phyloP scores from a whole-genome alignment of 1,284 basidiomycete species.

The Irpex sp. region DNA sequence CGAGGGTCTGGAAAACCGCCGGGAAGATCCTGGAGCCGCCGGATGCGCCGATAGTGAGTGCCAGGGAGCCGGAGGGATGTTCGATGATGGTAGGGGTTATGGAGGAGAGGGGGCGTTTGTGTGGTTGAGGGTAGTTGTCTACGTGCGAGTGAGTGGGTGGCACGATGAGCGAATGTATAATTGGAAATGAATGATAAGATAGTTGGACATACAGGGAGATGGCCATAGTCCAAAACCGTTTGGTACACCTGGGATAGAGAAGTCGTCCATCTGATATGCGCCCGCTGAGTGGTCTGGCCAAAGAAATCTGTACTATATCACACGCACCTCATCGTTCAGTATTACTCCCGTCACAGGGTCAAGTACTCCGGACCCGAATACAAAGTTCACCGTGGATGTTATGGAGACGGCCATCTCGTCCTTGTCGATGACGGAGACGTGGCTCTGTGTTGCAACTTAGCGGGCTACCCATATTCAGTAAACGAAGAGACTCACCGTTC shows the following conservation, averaged over 20 bases:
- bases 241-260: conserved; percentile 75
- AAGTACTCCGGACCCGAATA: conserved; percentile 87
- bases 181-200: background rate
- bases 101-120: conserved; percentile 87
- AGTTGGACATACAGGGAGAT: conserved; percentile 64
- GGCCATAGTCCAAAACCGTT: conserved; percentile 85
- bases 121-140: conserved; percentile 86
- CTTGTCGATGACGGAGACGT: conserved; percentile 77
- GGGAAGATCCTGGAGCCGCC: conserved; percentile 88
- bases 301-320: no score
- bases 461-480: conserved; percentile 1
- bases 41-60: conserved; percentile 76
- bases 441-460: conserved; percentile 49
- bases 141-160: background rate
- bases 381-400: conserved; percentile 83
- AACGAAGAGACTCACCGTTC: conserved; percentile 58
- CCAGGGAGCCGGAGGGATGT: conserved; percentile 65
- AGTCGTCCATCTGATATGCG: conserved; percentile 75
- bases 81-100: conserved; percentile 82
- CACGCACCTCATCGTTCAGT: conserved; percentile 78
- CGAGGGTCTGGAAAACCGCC: conserved; percentile 75
- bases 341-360: conserved; percentile 85
- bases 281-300: background rate
- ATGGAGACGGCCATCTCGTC: conserved; percentile 83
- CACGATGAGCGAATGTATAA: no score